Conservation (phyloP, 352 stramenopile species). For the Phytophthora pistaciae region DNA sequence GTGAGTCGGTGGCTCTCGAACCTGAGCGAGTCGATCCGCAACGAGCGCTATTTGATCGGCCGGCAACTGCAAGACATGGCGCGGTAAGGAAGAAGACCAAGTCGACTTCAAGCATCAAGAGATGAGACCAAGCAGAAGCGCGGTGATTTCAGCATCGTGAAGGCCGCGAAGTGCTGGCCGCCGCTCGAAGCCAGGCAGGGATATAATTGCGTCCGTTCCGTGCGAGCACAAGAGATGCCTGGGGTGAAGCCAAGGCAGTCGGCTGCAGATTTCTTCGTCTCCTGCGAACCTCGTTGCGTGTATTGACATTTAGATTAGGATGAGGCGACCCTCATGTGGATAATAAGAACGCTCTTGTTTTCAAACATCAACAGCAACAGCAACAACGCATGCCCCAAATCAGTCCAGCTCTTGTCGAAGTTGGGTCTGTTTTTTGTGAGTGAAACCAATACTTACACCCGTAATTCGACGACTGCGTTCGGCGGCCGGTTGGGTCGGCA, state of each 20-base stretch:
- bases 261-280: too few species aligned
- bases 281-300: constrained; percentile 31
- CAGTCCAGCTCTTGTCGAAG: background rate
- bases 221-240: constrained; percentile 9
- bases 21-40: constrained; percentile 86
- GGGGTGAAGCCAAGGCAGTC: too few species aligned
- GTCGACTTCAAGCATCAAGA: constrained; percentile 15
- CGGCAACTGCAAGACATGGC: constrained; percentile 89
- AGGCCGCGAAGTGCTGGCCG: constrained; percentile 2
- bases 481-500: constrained; percentile 8
- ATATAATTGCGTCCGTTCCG: constrained; percentile 16
- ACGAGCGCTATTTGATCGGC: constrained; percentile 90
- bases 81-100: constrained; percentile 60
- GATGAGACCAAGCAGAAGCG: constrained; percentile 13
- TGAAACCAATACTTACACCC: constrained; percentile 1
- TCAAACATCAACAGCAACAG: background rate
- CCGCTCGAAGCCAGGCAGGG: background rate
- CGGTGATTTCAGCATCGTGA: background rate
- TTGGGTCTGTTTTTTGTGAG: constrained; percentile 6
- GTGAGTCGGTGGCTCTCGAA: constrained; percentile 71
- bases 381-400: background rate
- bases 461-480: constrained; percentile 29
- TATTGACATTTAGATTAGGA: constrained; percentile 48
- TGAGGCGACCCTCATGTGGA: constrained; percentile 33
- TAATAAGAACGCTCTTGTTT: constrained; percentile 30